Evolutionary conservation across 73 alveolate genomes (phyloP), one percentile per base, ranked within the genome.

Genomic region (Paramecium biaurelia): DNA sequence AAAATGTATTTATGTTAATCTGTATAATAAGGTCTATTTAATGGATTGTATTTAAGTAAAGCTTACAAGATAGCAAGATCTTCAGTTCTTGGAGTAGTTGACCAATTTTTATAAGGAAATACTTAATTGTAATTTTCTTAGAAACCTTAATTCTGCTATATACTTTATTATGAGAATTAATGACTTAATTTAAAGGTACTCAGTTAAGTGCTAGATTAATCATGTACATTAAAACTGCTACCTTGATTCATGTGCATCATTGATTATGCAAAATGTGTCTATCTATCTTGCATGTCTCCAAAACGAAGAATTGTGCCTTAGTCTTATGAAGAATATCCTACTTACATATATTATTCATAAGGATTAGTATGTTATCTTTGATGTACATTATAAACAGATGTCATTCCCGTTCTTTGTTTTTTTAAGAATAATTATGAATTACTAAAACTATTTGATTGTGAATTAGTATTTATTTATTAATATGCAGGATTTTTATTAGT

Each of bases 11-110:
- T 89, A 67, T 93, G 95, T 28, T 93, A 85, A 43, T 89, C 92
- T 32, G 95, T 92, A 34, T 53, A 85, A 43, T 34, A 76, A 14
- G 90, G 85, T 14, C 94, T 89, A 70, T 84, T 76, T 70, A 93
- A 28, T 5, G 96, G 96, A 45, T 93, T 94, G 28, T 92, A 58
- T 32, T 76, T 63, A 10, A 93, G 86, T 2, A 93, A 59, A 18
- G 76, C 58, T 57, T 92, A 82, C 12, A 93, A 42, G 24, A 74
- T 59, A 14, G 96, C 95, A 10, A 93, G 53, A 70, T 93, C 96
- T 56, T 93, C 95, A 53, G 93, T 76, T 76, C 87, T 92, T 47
- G 96, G 92, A 49, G 95, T 56, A 6, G 88, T 92, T 76, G 85
- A 70, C 94, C 94, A 89, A 45, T 89, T 89, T 45, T 89, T 89